phyloP scores from a whole-genome alignment of 768 basidiomycete species.

The Lepiota brunneoincarnata region DNA sequence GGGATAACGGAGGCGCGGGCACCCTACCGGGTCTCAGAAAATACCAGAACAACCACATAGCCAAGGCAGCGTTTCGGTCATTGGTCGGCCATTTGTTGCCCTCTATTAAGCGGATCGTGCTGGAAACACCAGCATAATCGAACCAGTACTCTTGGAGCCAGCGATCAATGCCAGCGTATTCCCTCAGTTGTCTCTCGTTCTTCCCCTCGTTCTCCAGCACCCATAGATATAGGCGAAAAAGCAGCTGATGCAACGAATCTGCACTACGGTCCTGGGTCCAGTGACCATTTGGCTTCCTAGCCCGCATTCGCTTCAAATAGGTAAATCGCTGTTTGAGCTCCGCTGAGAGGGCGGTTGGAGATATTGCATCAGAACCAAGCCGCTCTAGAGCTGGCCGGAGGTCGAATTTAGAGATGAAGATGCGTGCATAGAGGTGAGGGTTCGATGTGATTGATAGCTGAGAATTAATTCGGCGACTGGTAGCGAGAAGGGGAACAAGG shows the following conservation, averaged over 20 bases:
- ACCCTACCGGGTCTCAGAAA: constrained; percentile 57
- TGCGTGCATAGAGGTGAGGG: constrained; percentile 68
- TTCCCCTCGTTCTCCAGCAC: constrained; percentile 79
- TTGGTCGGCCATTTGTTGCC: constrained; percentile 56
- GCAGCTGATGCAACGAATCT: constrained; percentile 36
- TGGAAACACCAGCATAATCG: constrained; percentile 53
- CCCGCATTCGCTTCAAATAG: constrained; percentile 54
- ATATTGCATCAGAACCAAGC: constrained; percentile 37
- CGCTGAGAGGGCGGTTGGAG: constrained; percentile 46
- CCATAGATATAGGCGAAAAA: constrained; percentile 73
- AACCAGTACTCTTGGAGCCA: constrained; percentile 76
- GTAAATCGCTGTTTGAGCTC: constrained; percentile 67
- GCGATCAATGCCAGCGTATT: constrained; percentile 56
- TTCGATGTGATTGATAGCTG: constrained; percentile 52
- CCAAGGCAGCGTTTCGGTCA: constrained; percentile 50
- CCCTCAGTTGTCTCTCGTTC: constrained; percentile 68
- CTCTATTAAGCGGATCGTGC: constrained; percentile 37
- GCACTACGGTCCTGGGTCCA: not conserved
- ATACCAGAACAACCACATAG: constrained; percentile 83
- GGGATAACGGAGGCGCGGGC: not conserved
- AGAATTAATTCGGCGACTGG: constrained; percentile 46
- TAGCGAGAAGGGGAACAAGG: constrained; percentile 52
- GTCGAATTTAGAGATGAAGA: constrained; percentile 73
- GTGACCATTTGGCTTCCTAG: constrained; percentile 32
- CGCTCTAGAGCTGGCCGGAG: constrained; percentile 45